A percentile compares a stretch with the other conserved stretches of the same genome.
Conservation (phyloP, 257 asterid genomes). For the Echium plantagineum region DNA sequence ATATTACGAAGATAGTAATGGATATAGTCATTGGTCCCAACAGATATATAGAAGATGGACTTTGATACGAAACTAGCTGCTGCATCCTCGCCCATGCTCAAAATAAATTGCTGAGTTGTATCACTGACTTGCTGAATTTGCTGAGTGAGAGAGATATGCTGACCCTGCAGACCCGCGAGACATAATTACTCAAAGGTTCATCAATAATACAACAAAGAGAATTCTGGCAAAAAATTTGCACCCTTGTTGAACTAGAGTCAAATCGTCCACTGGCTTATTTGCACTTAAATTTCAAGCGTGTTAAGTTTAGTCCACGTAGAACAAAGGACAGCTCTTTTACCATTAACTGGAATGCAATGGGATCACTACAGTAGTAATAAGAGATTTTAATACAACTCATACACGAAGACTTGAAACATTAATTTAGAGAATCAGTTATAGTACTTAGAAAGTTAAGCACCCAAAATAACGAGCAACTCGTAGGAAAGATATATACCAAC, state of each 20-base stretch:
- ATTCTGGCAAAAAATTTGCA: not conserved
- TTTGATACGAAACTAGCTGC: conserved; percentile 48
- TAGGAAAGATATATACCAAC: conserved; percentile 34
- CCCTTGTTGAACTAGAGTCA: not conserved
- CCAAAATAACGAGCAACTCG: not conserved
- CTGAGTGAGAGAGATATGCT: conserved; percentile 76
- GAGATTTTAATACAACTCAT: not conserved
- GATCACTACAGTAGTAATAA: not conserved
- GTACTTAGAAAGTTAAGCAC: not conserved
- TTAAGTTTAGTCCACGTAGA: not conserved
- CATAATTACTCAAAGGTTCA: not conserved
- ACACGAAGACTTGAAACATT: not conserved
- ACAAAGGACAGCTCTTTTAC: not conserved
- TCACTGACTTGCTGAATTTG: conserved; percentile 90
- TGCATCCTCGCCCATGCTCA: conserved; percentile 76
- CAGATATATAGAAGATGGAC: conserved; percentile 73
- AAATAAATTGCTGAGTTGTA: conserved; percentile 62
- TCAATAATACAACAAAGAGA: not conserved
- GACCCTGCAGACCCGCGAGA: conserved; percentile 44
- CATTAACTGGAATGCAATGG: not conserved
- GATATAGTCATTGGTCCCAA: conserved; percentile 85
- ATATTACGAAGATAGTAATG: conserved; percentile 84
- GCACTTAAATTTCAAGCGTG: not conserved
- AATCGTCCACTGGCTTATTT: not conserved
- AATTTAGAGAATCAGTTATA: not conserved